These are phyloP conservation scores for Fraxinus albicans DNA, from an alignment of 305 asterid species.

Conservation along the genomic window DNA sequence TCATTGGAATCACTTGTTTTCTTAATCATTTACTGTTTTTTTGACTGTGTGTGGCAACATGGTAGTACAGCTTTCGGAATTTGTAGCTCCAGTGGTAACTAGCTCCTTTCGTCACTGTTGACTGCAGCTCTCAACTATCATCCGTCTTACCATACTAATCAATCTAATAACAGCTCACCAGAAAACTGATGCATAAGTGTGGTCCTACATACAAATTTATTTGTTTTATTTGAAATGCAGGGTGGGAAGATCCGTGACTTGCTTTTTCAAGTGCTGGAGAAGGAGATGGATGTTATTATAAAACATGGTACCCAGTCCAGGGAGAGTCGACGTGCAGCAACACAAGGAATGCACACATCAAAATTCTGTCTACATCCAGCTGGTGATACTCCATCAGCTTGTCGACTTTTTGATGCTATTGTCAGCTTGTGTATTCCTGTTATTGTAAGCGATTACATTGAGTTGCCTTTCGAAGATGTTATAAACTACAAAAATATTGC, in stretches of 20 bases:
- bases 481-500: conserved; percentile 90
- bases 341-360: conserved; percentile 92
- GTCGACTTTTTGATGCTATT: conserved; percentile 95
- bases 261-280: conserved; percentile 88
- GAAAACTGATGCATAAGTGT: not conserved
- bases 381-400: conserved; percentile 99
- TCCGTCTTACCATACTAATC: not conserved
- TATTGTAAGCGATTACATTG: conserved; percentile 81
- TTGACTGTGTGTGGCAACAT: not conserved
- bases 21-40: not conserved
- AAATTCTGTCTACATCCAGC: conserved; percentile 96
- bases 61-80: not conserved
- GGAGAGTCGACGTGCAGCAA: conserved; percentile 90
- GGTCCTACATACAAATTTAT: conserved; percentile 13
- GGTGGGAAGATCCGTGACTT: conserved; percentile 93
- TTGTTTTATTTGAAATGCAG: conserved; percentile 38
- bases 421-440: conserved; percentile 94
- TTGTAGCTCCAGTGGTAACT: too few relatives aligned
- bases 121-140: not conserved
- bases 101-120: not conserved
- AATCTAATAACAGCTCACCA: not conserved
- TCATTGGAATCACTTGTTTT: not conserved
- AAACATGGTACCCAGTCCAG: conserved; percentile 95
- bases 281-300: conserved; percentile 69
- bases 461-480: conserved; percentile 92